Conservation (phyloP, 805 yeast species). For the Candida andamanensis region DNA sequence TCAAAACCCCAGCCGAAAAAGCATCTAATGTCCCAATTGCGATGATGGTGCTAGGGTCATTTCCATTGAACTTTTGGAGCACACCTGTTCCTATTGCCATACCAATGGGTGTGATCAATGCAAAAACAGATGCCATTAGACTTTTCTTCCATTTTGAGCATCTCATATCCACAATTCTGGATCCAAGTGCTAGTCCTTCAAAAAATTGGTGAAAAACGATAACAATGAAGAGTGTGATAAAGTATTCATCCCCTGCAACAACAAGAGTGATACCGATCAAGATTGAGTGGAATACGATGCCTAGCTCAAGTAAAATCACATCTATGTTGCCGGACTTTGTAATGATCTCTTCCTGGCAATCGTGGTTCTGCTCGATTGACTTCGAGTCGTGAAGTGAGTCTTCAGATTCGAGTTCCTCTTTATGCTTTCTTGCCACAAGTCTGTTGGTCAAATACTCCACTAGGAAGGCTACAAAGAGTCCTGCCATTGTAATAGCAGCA, state of each 20-base stretch:
- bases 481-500: slow-evolving; percentile 25
- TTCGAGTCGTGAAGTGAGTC: background rate
- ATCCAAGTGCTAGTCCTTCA: slow-evolving; percentile 27
- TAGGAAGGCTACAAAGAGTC: slow-evolving; percentile 19
- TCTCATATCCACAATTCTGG: slow-evolving; percentile 17
- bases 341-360: background rate
- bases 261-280: slow-evolving; percentile 25
- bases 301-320: slow-evolving; percentile 18
- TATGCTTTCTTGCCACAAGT: slow-evolving; percentile 4
- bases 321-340: slow-evolving; percentile 5
- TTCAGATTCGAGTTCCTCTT: background rate
- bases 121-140: slow-evolving; percentile 17
- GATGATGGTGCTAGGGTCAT: slow-evolving; percentile 23
- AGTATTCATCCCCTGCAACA: slow-evolving; percentile 25
- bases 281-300: slow-evolving; percentile 28
- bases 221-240: slow-evolving; percentile 25
- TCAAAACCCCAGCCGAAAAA: slow-evolving; percentile 28
- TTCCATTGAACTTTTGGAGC: slow-evolving; percentile 22
- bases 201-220: slow-evolving; percentile 28
- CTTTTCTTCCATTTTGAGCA: too few species aligned
- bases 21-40: slow-evolving; percentile 30
- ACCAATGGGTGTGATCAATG: slow-evolving; percentile 24
- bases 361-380: background rate
- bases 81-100: slow-evolving; percentile 30
- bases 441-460: slow-evolving; percentile 18